These are phyloP conservation scores for Exsudoporus frostii DNA, from an alignment of 768 basidiomycete species.

Conservation along the genomic window DNA sequence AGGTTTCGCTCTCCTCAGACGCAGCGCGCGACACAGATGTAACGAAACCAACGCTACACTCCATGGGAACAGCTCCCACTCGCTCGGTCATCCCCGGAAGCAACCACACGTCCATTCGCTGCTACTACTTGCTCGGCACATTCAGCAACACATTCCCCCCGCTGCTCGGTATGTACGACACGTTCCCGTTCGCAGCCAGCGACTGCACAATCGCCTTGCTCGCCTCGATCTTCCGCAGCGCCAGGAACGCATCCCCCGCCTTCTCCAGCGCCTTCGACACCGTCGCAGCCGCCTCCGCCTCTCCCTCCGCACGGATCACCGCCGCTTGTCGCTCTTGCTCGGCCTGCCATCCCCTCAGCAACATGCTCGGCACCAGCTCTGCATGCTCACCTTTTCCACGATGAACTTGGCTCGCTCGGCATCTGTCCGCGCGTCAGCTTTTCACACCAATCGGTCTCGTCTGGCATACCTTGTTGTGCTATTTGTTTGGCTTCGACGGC, in stretches of 20 bases:
- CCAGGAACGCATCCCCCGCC: slow-evolving; percentile 95
- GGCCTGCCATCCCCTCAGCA: slow-evolving; percentile 53
- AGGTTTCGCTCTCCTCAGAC: slow-evolving; percentile 21
- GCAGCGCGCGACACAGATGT: slow-evolving; percentile 20
- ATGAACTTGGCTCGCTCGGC: slow-evolving; percentile 99
- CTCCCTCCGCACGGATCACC: slow-evolving; percentile 96
- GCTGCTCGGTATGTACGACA: slow-evolving; percentile 84
- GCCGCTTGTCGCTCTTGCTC: slow-evolving; percentile 99
- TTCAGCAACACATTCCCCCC: slow-evolving; percentile 81
- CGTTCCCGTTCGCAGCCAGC: slow-evolving; percentile 73
- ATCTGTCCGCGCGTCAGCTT: slow-evolving; percentile 48
- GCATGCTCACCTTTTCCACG: slow-evolving; percentile 81
- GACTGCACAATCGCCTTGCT: slow-evolving; percentile 95
- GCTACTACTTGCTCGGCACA: slow-evolving; percentile 56
- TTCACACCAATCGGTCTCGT: not conserved
- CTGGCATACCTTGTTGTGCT: slow-evolving; percentile 86
- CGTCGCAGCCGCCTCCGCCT: slow-evolving; percentile 94
- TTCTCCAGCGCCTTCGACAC: slow-evolving; percentile 88
- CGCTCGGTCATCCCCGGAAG: slow-evolving; percentile 21
- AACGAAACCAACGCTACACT: slow-evolving; percentile 23
- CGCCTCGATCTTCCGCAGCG: slow-evolving; percentile 94
- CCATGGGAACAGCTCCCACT: slow-evolving; percentile 20
- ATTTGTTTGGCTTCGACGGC: slow-evolving; percentile 99
- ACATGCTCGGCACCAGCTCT: not conserved
- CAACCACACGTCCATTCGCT: no score